Conservation (phyloP, 495 filamentous ascomycete species). For the Podospora appendiculata region DNA sequence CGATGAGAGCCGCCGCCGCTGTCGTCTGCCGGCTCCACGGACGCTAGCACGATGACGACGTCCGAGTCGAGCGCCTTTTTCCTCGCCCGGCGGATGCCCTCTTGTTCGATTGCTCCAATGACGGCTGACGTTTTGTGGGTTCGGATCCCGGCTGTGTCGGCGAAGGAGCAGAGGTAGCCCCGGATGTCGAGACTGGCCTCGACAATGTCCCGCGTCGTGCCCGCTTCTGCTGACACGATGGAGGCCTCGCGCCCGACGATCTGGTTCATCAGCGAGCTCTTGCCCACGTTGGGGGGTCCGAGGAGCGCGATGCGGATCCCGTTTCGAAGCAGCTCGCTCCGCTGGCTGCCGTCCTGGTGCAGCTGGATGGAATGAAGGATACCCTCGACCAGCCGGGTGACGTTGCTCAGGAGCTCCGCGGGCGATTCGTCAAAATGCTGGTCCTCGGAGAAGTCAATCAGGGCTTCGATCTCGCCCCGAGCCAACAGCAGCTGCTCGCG, state of each 20-base stretch:
- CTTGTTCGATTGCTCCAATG: conserved; percentile 73
- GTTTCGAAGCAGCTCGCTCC: conserved; percentile 76
- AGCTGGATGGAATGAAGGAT: conserved; percentile 55
- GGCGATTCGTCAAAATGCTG: conserved; percentile 94
- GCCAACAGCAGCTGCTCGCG: conserved; percentile 68
- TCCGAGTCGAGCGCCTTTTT: conserved; percentile 75
- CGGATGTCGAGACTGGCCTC: conserved; percentile 87
- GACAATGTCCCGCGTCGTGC: conserved; percentile 89
- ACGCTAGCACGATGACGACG: conserved; percentile 74
- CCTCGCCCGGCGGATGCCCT: conserved; percentile 84
- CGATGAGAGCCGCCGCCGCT: conserved; percentile 11
- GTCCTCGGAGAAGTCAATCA: conserved; percentile 96
- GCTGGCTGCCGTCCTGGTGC: conserved; percentile 67
- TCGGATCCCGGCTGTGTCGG: conserved; percentile 85
- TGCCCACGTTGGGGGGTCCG: conserved; percentile 90
- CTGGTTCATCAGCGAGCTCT: conserved; percentile 85
- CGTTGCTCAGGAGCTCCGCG: conserved; percentile 56
- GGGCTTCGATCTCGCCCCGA: conserved; percentile 83
- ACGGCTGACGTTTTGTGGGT: conserved; percentile 6
- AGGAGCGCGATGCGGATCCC: conserved; percentile 82
- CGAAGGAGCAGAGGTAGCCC: conserved; percentile 80
- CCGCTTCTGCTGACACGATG: conserved; percentile 86
- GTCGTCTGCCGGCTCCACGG: conserved; percentile 44
- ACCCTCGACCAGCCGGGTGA: conserved; percentile 51
- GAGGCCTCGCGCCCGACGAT: conserved; percentile 90